These are phyloP conservation scores for Petunia secreta DNA, from an alignment of 257 asterid genomes.

Conservation along the genomic window DNA sequence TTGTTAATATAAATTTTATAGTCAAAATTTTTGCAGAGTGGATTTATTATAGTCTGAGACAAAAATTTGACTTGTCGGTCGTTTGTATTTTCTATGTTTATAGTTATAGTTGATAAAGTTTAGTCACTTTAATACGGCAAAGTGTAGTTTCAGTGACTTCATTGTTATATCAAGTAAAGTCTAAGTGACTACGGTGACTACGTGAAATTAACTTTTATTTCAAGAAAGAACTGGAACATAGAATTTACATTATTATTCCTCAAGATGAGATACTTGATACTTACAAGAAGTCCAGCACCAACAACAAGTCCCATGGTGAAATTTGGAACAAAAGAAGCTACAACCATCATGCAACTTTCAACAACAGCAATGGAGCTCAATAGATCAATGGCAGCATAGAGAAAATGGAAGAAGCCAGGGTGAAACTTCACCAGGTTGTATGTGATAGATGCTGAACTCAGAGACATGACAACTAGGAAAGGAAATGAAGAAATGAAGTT, in stretches of 20 bases:
- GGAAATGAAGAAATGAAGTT: conserved; percentile 86
- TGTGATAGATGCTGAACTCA: conserved; percentile 60
- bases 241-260: background rate
- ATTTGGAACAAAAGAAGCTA: conserved; percentile 86
- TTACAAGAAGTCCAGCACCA: conserved; percentile 85
- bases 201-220: too few species aligned
- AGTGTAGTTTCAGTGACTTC: too few species aligned
- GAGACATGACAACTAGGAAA: conserved; percentile 61
- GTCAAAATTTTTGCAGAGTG: too few species aligned
- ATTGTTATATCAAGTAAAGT: too few species aligned
- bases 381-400: conserved; percentile 58
- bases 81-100: too few species aligned
- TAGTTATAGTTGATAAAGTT: too few species aligned
- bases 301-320: conserved; percentile 78
- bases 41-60: too few species aligned
- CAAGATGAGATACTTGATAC: conserved; percentile 25
- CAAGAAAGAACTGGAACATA: background rate
- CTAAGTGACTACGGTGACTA: too few species aligned
- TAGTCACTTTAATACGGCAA: too few species aligned
- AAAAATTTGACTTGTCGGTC: too few species aligned
- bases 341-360: conserved; percentile 95
- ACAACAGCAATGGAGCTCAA: conserved; percentile 64
- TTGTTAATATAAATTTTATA: too few species aligned
- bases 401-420: conserved; percentile 65
- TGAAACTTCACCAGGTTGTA: conserved; percentile 71